Percentiles rank a stretch among this genome's conserved stretches.
Conservation (phyloP, 495 filamentous ascomycete species). For the Penicillium soppii region DNA sequence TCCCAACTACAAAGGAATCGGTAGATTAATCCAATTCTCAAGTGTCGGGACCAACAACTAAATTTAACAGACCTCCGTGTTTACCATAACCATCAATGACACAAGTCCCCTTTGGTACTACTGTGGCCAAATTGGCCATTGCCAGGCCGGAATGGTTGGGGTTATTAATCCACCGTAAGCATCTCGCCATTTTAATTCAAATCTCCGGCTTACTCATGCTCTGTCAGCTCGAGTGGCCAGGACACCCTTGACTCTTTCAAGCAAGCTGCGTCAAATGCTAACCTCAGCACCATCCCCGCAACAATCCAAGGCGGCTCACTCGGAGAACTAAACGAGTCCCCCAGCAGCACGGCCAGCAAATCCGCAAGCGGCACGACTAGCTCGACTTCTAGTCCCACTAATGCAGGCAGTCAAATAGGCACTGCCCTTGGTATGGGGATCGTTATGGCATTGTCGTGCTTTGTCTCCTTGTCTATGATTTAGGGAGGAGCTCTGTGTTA, state of each 20-base stretch:
- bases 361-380: neutral
- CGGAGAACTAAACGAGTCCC: neutral
- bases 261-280: neutral
- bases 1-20: constrained; percentile 43
- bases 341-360: neutral
- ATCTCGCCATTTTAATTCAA: neutral
- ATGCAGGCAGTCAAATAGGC: neutral
- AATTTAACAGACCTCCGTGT: constrained; percentile 41
- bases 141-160: constrained; percentile 66
- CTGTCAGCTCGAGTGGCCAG: neutral
- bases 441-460: neutral
- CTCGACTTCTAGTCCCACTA: neutral
- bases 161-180: constrained; percentile 68
- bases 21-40: constrained; percentile 9
- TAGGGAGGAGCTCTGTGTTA: neutral
- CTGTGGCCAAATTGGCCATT: constrained; percentile 64
- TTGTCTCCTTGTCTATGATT: neutral
- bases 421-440: neutral
- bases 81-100: constrained; percentile 60
- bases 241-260: neutral
- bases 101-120: constrained; percentile 68
- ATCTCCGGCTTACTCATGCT: neutral
- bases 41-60: neutral
- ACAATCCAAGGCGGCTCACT: neutral
- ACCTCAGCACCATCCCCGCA: neutral